Evolutionary conservation across 208 protist species (phyloP), one percentile per base, ranked within the genome.

Genomic region (Trypanosoma scelopori): DNA sequence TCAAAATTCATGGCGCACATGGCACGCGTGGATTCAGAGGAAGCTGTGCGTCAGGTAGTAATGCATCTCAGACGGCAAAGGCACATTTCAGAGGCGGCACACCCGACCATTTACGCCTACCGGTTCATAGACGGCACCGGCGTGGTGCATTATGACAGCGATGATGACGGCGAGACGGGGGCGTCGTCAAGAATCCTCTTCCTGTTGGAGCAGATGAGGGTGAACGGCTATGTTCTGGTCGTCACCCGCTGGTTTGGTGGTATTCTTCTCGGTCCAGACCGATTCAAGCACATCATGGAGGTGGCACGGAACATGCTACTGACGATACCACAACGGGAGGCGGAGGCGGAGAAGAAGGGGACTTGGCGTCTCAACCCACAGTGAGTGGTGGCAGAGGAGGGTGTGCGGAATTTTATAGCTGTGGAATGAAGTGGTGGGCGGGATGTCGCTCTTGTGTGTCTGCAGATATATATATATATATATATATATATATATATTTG

Each of bases 161-260:
- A 98, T 55, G 97, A 98, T 73, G 97, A 99, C 59, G 97, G 96
- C 2, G 96, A 99, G 76, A 79, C 62, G 9, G 94, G 94, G 1
- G 92, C 92, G 1, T 77, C 89, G 11, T 56, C 71, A 2, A 85
- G 89, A 47, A 86, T 97, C 52, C 67, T 94, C 55, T 97, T 96
- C 69, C 51, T 97, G 27, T 58, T 97, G 48, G 85, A 98, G 42
- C 79, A 91, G 45, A 52, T 92, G 64, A 70, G 87, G 4, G 85
- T 94, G 27, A 76, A 92, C 22, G 88, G 85, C 11, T 96, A 91
- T 58, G 65, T 95, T 0, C 82, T 97, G 11, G 79, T 98, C 0
- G 96, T 99, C 32, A 97, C 96, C 41, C 86, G 97, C 5, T 99
- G 97, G 96, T 99, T 88, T 73, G 97, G 97, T 25, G 97, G 97